Percentiles rank a stretch among this genome's conserved stretches.
These are phyloP conservation scores for Pythium scleroteichum DNA, from an alignment of 352 stramenopile genomes.

Conservation along the genomic window DNA sequence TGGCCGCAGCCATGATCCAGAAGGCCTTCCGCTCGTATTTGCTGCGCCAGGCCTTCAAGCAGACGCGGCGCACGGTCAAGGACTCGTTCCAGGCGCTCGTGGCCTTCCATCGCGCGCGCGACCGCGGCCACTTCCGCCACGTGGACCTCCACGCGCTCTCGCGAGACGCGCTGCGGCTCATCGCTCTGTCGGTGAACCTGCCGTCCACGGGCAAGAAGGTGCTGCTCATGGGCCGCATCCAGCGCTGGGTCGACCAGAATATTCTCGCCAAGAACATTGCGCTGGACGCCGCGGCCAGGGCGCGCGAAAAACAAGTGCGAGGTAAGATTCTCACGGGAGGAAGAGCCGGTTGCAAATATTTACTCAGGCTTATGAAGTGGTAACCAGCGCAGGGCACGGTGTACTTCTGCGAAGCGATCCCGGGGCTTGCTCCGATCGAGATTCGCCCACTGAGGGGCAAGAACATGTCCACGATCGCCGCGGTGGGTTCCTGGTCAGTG, in stretches of 20 bases:
- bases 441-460: constrained; percentile 65
- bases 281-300: constrained; percentile 49
- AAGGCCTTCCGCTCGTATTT: constrained; percentile 60
- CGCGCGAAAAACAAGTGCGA: constrained; percentile 57
- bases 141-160: constrained; percentile 63
- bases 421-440: constrained; percentile 42
- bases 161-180: constrained; percentile 59
- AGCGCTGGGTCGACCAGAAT: constrained; percentile 76
- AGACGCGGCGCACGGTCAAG: constrained; percentile 38
- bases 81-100: constrained; percentile 54
- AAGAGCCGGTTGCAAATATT: background rate
- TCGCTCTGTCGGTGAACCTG: constrained; percentile 66
- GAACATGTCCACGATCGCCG: constrained; percentile 55
- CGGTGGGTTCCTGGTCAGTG: constrained; percentile 36
- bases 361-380: background rate
- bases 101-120: constrained; percentile 52
- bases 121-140: constrained; percentile 51
- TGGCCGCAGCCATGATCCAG: constrained; percentile 75
- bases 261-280: constrained; percentile 60
- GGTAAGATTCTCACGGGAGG: constrained; percentile 21
- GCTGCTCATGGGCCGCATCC: constrained; percentile 66
- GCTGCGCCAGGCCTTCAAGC: constrained; percentile 56
- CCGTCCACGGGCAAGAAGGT: constrained; percentile 80
- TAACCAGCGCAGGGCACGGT: constrained; percentile 54
- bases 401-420: constrained; percentile 63